Conservation (phyloP, 495 filamentous ascomycete genomes). For the Amniculicola lignicola region DNA sequence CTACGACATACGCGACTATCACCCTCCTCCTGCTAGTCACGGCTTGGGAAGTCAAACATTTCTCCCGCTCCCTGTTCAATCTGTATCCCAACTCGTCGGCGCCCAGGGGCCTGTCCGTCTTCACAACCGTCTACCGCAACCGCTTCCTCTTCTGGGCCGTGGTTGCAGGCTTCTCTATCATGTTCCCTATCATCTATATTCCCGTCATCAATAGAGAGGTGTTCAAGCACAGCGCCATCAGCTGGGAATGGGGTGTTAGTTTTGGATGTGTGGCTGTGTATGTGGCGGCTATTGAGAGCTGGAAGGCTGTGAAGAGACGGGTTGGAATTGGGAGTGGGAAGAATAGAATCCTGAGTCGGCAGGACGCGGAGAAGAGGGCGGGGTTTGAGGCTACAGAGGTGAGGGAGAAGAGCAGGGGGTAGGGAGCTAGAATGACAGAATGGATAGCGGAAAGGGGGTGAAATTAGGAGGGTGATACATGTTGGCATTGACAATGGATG, state of each 20-base stretch:
- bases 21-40: conserved; percentile 68
- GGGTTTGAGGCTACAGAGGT: no score
- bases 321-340: conserved; percentile 33
- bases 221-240: conserved; percentile 35
- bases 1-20: conserved; percentile 69
- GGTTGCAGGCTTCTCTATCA: conserved; percentile 32
- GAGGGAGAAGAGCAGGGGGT: no score
- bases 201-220: conserved; percentile 38
- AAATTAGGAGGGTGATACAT: no score
- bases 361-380: conserved; percentile 32
- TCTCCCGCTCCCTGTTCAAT: conserved; percentile 66
- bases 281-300: conserved; percentile 35
- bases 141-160: conserved; percentile 40
- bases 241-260: conserved; percentile 39
- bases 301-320: conserved; percentile 37
- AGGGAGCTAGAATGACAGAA: no score
- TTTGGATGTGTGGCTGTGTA: conserved; percentile 32
- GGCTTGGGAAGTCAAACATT: conserved; percentile 73
- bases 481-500: no score
- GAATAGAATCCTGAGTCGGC: conserved; percentile 7
- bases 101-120: conserved; percentile 16
- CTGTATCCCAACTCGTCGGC: conserved; percentile 50
- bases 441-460: no score
- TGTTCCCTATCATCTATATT: conserved; percentile 39
- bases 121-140: conserved; percentile 35